Base-by-base conservation (phyloP, 345 rosid genomes). In the Rhodamnia rubescens region DNA sequence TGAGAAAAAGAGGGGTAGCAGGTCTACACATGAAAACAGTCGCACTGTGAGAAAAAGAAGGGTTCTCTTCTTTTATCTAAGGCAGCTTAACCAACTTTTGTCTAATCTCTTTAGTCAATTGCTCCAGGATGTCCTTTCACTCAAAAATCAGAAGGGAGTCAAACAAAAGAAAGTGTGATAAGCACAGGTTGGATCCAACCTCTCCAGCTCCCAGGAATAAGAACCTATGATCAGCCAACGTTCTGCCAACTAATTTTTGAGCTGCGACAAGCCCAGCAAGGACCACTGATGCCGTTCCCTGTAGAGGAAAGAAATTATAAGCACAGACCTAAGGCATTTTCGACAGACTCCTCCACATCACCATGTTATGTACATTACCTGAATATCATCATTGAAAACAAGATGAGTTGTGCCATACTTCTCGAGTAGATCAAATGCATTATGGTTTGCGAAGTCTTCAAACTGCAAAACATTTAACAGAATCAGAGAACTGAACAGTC, bases 251-350 rank as follows among this genome's bases (percentile, higher is more conserved):
- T 87, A 92, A 90, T 88, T 88, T 95, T 86, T 95, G 91, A 27
- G 98, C 95, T 47, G 98, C 94, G 57, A 97, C 86, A 78, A 97
- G 98, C 84, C 99, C 98, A 40, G 99, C 95, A 84, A 97, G 98
- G 82, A 97, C 98, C 88, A 97, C 99, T 61, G 99, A 97, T 89
- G 99, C 98, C 27, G 99, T 95, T 55, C 99, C 99, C 99, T 97
- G 94, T 13, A 27, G 54, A 58, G 24, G 13, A 55, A 11, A 74
- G 40, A 59, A 51, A 81, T 85, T 84, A 12, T 82, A 85, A 44
- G 82, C 61, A 74, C 80, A 84, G 42, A 61, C 36, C 47, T 47
- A 5, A 86, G 20, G 74, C 50, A 85, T 88, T 86, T 49, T 42
- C n/a, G 87, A 69, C 80, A 18, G 86, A 64, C 26, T 78, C 84